Conservation (phyloP, 805 yeast genomes). For the Candida endomychidarum region DNA sequence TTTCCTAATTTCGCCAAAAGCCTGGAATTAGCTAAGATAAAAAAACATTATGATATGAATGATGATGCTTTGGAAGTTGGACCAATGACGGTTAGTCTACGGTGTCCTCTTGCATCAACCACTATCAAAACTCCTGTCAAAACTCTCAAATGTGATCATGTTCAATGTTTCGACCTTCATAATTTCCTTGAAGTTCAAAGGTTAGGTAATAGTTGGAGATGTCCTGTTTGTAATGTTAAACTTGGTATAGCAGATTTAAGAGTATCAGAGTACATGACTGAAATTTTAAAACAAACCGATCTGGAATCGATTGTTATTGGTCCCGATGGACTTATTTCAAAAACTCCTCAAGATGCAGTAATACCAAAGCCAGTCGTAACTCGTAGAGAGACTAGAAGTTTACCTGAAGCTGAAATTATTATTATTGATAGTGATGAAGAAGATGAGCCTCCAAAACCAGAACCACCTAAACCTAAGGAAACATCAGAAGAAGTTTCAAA, state of each 20-base stretch:
- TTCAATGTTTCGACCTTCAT: conserved; percentile 84
- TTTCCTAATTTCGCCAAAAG: conserved; percentile 31
- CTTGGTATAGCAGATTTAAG: conserved; percentile 59
- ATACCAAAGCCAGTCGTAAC: neutral
- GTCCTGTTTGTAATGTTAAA: conserved; percentile 73
- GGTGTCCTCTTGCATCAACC: conserved; percentile 76
- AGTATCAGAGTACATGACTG: conserved; percentile 70
- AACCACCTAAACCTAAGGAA: no score
- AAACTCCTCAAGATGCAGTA: conserved; percentile 1
- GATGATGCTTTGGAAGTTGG: conserved; percentile 68
- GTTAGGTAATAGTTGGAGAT: conserved; percentile 82
- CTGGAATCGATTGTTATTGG: conserved; percentile 66
- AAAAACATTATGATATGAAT: conserved; percentile 21
- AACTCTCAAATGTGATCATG: conserved; percentile 69
- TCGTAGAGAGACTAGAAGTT: neutral
- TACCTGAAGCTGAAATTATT: conserved; percentile 7
- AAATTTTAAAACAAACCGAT: conserved; percentile 54
- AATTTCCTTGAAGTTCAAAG: conserved; percentile 72
- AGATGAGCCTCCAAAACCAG: neutral
- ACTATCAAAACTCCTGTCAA: conserved; percentile 73
- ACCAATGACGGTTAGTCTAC: conserved; percentile 62
- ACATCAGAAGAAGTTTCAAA: no score
- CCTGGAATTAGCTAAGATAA: conserved; percentile 55
- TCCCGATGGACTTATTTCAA: conserved; percentile 60
- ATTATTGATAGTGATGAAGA: conserved; percentile 9